A percentile compares a stretch with the other conserved stretches of the same genome.
Conservation (phyloP, 371 early-diverging fungal species). For the Lichtheimia ramosa region DNA sequence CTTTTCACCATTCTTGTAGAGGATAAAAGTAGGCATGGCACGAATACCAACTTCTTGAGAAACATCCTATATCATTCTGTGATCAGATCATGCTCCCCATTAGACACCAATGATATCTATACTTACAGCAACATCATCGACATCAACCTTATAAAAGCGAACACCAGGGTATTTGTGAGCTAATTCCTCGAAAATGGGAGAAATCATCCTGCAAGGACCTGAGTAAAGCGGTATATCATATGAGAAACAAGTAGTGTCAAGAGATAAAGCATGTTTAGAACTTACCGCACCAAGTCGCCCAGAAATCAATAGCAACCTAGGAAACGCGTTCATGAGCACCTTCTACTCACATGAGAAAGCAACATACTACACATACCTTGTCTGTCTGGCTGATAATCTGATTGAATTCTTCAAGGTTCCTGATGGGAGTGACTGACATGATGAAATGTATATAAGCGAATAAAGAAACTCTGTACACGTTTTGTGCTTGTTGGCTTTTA, state of each 20-base stretch:
- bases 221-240: too few species aligned
- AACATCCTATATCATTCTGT: constrained; percentile 54
- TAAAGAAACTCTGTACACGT: too few species aligned
- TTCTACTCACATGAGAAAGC: too few species aligned
- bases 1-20: constrained; percentile 74
- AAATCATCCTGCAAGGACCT: constrained; percentile 86
- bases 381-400: constrained; percentile 24
- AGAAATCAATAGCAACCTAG: constrained; percentile 65
- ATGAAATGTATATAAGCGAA: too few species aligned
- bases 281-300: constrained; percentile 65
- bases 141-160: constrained; percentile 83
- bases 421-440: constrained; percentile 4
- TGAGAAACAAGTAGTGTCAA: too few species aligned
- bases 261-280: too few species aligned
- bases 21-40: constrained; percentile 93
- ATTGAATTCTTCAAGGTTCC: constrained; percentile 31
- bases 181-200: constrained; percentile 69
- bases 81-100: neutral
- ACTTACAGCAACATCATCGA: constrained; percentile 67
- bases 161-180: constrained; percentile 49
- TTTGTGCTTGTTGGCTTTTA: too few species aligned
- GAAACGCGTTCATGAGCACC: too few species aligned
- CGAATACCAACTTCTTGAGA: constrained; percentile 64
- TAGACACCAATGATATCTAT: neutral
- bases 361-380: constrained; percentile 12